Conservation (phyloP, 345 rosid species). For the Garcia nutans region DNA sequence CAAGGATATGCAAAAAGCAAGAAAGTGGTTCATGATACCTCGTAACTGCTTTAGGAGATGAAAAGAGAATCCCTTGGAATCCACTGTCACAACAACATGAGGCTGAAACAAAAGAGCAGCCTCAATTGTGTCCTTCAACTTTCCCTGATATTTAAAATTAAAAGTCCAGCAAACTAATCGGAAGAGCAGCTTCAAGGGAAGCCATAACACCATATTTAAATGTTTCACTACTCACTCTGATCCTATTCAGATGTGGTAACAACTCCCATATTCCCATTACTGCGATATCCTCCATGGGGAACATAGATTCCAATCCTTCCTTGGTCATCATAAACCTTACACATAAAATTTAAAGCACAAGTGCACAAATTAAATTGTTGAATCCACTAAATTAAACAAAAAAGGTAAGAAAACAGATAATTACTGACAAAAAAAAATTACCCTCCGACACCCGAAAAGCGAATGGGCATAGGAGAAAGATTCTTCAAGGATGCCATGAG, state of each 20-base stretch:
- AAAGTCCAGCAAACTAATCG: neutral
- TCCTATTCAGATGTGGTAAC: constrained; percentile 68
- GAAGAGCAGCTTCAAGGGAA: neutral
- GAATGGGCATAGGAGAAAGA: constrained; percentile 63
- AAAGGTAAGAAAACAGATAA: neutral
- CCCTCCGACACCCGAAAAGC: constrained; percentile 96
- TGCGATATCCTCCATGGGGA: constrained; percentile 85
- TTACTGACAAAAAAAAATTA: constrained; percentile 26
- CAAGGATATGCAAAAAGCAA: constrained; percentile 23
- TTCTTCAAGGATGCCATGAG: constrained; percentile 74
- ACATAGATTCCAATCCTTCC: constrained; percentile 66
- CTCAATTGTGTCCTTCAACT: constrained; percentile 64
- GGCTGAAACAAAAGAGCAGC: constrained; percentile 70
- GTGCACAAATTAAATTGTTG: neutral
- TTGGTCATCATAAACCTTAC: constrained; percentile 68
- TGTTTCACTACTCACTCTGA: constrained; percentile 56
- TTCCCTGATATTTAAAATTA: constrained; percentile 44
- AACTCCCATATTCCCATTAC: constrained; percentile 96
- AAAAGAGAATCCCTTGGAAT: constrained; percentile 92
- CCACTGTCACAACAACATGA: constrained; percentile 86
- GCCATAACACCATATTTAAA: neutral
- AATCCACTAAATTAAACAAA: neutral
- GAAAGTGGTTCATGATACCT: constrained; percentile 39
- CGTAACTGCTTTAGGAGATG: constrained; percentile 73
- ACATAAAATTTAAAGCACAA: neutral